Conservation (phyloP, 345 rosid species). For the Syzygium grande region DNA sequence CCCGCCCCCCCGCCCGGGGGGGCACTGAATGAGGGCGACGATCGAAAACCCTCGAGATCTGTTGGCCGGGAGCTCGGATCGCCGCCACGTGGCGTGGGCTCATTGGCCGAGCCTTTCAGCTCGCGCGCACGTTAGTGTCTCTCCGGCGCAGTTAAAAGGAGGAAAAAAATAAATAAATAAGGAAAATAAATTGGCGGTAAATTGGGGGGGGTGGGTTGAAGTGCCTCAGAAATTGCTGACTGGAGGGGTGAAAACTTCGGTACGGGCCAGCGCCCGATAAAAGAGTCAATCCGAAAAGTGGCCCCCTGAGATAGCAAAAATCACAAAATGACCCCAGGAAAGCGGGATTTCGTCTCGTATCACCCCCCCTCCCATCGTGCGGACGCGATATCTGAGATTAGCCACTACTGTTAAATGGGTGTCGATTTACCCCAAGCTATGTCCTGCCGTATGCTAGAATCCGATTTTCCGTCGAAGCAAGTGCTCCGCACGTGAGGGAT, state of each 20-base stretch:
- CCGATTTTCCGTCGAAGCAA: no score
- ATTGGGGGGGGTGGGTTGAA: background rate
- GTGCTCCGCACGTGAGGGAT: no score
- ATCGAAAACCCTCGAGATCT: background rate
- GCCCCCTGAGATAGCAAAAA: background rate
- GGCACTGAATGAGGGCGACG: background rate
- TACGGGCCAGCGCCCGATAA: background rate
- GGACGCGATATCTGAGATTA: background rate
- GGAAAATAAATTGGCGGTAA: slow-evolving; percentile 20
- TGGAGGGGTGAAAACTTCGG: background rate
- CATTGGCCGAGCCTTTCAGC: background rate
- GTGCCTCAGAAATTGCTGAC: slow-evolving; percentile 5
- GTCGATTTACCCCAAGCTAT: no score
- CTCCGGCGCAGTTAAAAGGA: background rate
- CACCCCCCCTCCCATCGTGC: background rate
- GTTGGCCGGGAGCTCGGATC: background rate
- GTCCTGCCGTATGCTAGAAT: no score
- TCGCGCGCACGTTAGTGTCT: background rate
- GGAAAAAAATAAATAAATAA: background rate
- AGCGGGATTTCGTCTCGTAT: background rate
- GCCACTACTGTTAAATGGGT: no score
- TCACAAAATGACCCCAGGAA: background rate
- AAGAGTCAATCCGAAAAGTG: background rate
- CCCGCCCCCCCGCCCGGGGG: background rate
- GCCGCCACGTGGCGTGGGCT: background rate